Base-by-base conservation (phyloP, 2,329 filamentous ascomycete genomes). In the Fusarium nisikadoi region DNA sequence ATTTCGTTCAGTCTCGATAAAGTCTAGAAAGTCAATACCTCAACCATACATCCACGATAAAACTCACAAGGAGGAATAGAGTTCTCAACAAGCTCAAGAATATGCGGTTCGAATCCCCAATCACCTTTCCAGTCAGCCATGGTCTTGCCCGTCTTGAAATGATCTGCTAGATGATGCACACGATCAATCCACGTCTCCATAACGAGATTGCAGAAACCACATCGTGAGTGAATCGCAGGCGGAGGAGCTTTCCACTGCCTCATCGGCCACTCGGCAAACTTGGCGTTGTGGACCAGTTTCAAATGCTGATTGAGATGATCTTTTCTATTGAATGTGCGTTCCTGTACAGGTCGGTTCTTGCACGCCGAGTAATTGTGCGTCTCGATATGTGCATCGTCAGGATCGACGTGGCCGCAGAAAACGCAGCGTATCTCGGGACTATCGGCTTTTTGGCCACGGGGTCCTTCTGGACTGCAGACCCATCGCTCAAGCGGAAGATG, bases 401-500 rank as follows among this genome's bases (percentile, higher is more conserved):
- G 82, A 25, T 81, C 75, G 0, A 70, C 47, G 0, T 79, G 63
- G 2, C 79, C 80, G 57, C 83, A 84, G 60, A 82, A 84, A 6
- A 83, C 81, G 53, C 83, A 84, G n/a, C 56, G 41, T 1, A 14
- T 20, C 4, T 65, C 49, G 36, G 70, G 23, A 54, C 56, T 29
- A 80, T 80, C 20, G 82, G 79, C 36, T 84, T 81, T 25, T 83
- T 79, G 14, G 83, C 82, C 7, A 1, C 67, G 73, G 4, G 79
- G 76, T 56, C 81, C 81, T 11, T 70, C 56, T 0, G 82, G 82
- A 17, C 79, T 80, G 38, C 80, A 88, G 64, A 82, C 83, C 87
- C 79, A 88, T 38, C 74, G 80, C 77, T 80, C 83, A 0, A 84
- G 85, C 11, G 81, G 86, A 59, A 79, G 79, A 77, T 79, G 86